phyloP scores from a whole-genome alignment of 2,329 filamentous ascomycete genomes.

The Claviceps pazoutovae region DNA sequence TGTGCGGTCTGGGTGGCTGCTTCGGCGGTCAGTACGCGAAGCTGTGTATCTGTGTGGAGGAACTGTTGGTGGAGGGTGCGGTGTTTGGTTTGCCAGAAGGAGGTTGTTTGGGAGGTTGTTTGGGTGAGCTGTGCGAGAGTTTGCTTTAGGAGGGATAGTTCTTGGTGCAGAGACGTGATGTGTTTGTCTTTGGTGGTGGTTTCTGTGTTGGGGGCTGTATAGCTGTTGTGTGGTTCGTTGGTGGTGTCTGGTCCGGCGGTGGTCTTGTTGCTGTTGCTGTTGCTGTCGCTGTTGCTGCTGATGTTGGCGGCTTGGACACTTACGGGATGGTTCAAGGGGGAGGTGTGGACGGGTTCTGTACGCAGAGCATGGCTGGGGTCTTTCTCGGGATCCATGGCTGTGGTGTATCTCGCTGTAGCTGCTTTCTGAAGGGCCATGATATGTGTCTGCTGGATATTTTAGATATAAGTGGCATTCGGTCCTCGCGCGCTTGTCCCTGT shows the following conservation, averaged over 20 bases:
- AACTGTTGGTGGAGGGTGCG: conserved; percentile 37
- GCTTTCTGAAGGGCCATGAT: not conserved
- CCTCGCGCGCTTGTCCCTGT: too few species aligned
- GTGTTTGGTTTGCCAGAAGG: conserved; percentile 45
- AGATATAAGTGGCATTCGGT: too few species aligned
- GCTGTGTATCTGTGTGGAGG: conserved; percentile 36
- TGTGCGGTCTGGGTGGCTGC: conserved; percentile 33
- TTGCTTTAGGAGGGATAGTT: conserved; percentile 36
- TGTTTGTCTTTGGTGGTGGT: conserved; percentile 32
- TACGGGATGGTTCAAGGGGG: conserved; percentile 9
- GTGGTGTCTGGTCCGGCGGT: conserved; percentile 12
- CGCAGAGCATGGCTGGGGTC: conserved; percentile 11
- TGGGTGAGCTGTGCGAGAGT: conserved; percentile 43
- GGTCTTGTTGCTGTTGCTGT: conserved; percentile 11
- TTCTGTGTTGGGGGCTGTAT: conserved; percentile 10
- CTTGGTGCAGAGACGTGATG: conserved; percentile 38
- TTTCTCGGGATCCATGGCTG: conserved; percentile 30
- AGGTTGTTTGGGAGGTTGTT: conserved; percentile 37
- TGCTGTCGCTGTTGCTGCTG: conserved; percentile 12
- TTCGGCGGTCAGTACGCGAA: conserved; percentile 36
- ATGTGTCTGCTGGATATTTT: too few species aligned
- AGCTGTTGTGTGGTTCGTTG: conserved; percentile 10
- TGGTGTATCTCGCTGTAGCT: conserved; percentile 12
- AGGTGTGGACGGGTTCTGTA: conserved; percentile 8
- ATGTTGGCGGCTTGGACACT: not conserved